Percentiles rank a stretch among this genome's conserved stretches.
Conservation (phyloP, 164 flowering plant genomes). For the Platanus orientalis region DNA sequence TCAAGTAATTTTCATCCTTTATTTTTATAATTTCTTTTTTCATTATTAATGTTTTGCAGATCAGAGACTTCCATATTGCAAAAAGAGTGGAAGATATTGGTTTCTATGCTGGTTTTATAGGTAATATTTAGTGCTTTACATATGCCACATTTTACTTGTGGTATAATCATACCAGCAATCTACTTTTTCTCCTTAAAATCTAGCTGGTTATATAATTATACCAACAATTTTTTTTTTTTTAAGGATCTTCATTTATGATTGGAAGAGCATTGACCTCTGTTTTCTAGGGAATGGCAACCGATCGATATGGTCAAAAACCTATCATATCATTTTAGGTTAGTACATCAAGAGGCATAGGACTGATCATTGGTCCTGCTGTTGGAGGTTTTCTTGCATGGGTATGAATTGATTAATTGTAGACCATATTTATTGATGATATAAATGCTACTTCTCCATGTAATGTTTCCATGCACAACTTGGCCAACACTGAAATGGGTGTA, state of each 20-base stretch:
- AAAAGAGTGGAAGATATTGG: slow-evolving; percentile 71
- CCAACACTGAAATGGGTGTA: too few relatives aligned
- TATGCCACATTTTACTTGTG: background rate
- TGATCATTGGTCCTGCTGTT: too few relatives aligned
- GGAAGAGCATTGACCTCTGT: slow-evolving; percentile 82
- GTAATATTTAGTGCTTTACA: slow-evolving; percentile 19
- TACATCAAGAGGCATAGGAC: too few relatives aligned
- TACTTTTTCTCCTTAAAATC: background rate
- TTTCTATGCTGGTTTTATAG: slow-evolving; percentile 75
- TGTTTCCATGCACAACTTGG: too few relatives aligned
- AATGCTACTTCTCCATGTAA: too few relatives aligned
- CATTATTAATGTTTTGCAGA: slow-evolving; percentile 40
- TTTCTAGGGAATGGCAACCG: slow-evolving; percentile 79
- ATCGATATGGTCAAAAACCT: slow-evolving; percentile 25
- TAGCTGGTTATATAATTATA: background rate
- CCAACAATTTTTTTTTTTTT: slow-evolving; percentile 7
- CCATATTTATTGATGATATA: too few relatives aligned
- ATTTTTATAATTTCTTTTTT: background rate
- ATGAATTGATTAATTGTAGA: too few relatives aligned
- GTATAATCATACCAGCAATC: too few relatives aligned
- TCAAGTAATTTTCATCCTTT: background rate
- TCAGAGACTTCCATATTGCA: slow-evolving; percentile 66
- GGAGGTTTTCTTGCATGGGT: too few relatives aligned
- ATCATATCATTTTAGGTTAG: too few relatives aligned
- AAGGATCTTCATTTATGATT: slow-evolving; percentile 75